Base-by-base conservation (phyloP, 768 basidiomycete species). In the button mushroom (Agaricus bisporus) region DNA sequence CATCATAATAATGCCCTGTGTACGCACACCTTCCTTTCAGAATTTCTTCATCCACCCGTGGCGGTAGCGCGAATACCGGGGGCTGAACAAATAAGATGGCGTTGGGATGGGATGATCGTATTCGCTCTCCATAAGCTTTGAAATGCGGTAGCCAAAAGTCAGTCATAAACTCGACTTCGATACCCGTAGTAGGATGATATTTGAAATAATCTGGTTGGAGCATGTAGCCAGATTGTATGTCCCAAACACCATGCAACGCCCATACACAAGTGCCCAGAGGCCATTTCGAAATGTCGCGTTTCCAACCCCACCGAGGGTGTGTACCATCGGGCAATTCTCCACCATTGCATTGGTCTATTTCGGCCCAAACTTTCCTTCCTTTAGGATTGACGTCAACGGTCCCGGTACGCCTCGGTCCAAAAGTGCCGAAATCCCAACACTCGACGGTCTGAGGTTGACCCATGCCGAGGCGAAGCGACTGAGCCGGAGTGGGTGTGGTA, bases 1-100 rank as follows among this genome's bases (percentile, higher is more conserved):
- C 95, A 60, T 98, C 95, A 63, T 98, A 98, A 66, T 93, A 98
- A 66, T 98, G 95, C 0, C 85, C 76, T 4, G 88, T 85, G 59
- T 90, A 86, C 29, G 72, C 81, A 26, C 78, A 84, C 2, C 86
- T 82, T 1, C 94, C 85, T 12, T 80, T 76, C 15, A 83, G 67
- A 12, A 84, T 68, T 8, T 78, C 76, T 20, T 79, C 76, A 7
- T 78, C 76, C 14, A 81, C 67, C 1, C 67, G 60, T 0, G 94
- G 92, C 0, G 95, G 95, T 1, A 72, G 69, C 0, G 82, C 84
- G 63, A 98, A 98, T 0, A 98, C 92, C 5, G 95, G 91, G 0
- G 92, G 89, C 56, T 95, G 91, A 43, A 95, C 73, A 63, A 98
- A 95, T n/a, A 85, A 73, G 59, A 98, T 94, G 7, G 88, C 84